Evolutionary conservation across 164 flowering plant species (phyloP), one percentile per base, ranked within the genome.

Genomic region (Magnolia officinalis): DNA sequence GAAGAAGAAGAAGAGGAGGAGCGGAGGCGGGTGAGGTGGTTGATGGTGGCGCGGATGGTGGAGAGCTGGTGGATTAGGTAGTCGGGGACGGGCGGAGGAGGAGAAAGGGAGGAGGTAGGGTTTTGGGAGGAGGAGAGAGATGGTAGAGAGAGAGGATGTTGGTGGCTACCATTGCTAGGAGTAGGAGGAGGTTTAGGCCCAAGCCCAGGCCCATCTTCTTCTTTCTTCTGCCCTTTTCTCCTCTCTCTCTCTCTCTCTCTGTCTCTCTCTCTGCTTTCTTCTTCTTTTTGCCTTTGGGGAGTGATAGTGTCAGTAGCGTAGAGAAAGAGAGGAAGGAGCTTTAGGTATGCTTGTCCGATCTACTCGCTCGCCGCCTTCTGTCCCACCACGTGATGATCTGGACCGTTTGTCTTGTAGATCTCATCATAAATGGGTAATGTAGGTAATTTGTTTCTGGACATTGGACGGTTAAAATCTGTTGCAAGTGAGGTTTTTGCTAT

Each of bases 61-160:
- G 81, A 75, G 76, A 96, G 94, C 79, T 93, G 97, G 85, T 80
- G 91, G 80, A 90, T 68, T 78, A 93, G 95, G 84, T 93, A 90
- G 81, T 89, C 91, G 11, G 97, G 98, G 82, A 89, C 91, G 16
- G 97, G 98, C 75, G 89, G 87, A 2, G 87, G 89, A 0, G 81
- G 82, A 0, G 86, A 78, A 37, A 87, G 2, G 1, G 87, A 69
- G 61, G 88, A 10, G 5, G 76, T 75, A 71, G 84, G 79, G 81
- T 85, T 78, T 64, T 85, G 90, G 80, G 87, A 85, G 83, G 97
- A 82, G 73, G 98, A 88, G 81, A 88, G 81, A 94, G 97, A 74
- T 92, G 99, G 90, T 94, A 94, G 81, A 94, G 97, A 18, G 99
- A 92, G 85, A 94, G 94, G 63, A 94, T 86, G 85, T 96, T 95